Conservation (phyloP, 2,329 filamentous ascomycete genomes). For the Madurella fahalii region DNA sequence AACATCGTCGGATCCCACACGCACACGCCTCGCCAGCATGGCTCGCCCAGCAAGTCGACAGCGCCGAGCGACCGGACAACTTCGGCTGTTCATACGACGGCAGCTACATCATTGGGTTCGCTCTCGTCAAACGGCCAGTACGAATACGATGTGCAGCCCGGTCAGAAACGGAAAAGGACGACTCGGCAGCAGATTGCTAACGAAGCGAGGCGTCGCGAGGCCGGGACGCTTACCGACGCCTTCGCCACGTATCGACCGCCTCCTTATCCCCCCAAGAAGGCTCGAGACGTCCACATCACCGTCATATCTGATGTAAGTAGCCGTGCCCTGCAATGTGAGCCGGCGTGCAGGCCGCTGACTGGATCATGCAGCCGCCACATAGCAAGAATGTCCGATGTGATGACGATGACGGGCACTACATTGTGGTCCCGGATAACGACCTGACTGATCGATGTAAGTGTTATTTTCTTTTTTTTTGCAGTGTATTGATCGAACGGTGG, state of each 20-base stretch:
- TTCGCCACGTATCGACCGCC: slow-evolving; percentile 81
- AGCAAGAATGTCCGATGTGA: slow-evolving; percentile 72
- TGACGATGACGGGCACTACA: slow-evolving; percentile 95
- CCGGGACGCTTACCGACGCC: slow-evolving; percentile 65
- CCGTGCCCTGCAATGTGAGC: not conserved
- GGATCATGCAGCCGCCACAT: slow-evolving; percentile 33
- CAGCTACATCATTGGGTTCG: slow-evolving; percentile 79
- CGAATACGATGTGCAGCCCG: slow-evolving; percentile 63
- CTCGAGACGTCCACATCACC: slow-evolving; percentile 67
- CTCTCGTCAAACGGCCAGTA: slow-evolving; percentile 59
- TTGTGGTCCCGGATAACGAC: slow-evolving; percentile 80
- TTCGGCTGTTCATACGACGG: slow-evolving; percentile 77
- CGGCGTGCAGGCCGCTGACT: slow-evolving; percentile 12
- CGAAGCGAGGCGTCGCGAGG: slow-evolving; percentile 73
- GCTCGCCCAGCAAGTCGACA: slow-evolving; percentile 64
- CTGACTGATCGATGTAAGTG: slow-evolving; percentile 85
- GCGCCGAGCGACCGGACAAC: slow-evolving; percentile 80
- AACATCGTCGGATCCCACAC: slow-evolving; percentile 65
- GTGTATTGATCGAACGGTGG: not conserved
- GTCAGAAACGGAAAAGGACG: slow-evolving; percentile 82
- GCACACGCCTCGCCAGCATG: slow-evolving; percentile 65
- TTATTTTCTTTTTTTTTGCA: no score
- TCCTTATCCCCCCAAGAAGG: slow-evolving; percentile 84
- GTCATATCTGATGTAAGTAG: slow-evolving; percentile 59
- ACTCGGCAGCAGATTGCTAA: slow-evolving; percentile 77